These are phyloP conservation scores for Kandelia obovata DNA, from an alignment of 345 rosid species.

Conservation along the genomic window DNA sequence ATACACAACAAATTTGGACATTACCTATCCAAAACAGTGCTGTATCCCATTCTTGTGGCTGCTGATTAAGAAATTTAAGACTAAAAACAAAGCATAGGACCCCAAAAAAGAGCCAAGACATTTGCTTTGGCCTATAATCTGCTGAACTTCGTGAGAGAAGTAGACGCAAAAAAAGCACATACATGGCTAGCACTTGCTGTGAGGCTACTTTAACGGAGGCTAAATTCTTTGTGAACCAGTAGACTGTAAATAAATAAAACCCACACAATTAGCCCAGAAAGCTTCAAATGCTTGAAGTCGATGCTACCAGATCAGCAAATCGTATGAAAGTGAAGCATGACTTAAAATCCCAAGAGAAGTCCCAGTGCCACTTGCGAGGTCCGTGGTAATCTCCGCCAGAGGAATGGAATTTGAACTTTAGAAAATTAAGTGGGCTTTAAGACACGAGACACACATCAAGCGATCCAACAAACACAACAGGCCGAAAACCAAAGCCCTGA, in stretches of 20 bases:
- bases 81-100: too few species aligned
- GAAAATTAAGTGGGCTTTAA: constrained; percentile 84
- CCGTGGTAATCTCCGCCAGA: constrained; percentile 92
- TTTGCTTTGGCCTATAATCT: too few species aligned
- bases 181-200: too few species aligned
- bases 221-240: constrained; percentile 86
- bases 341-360: constrained; percentile 85
- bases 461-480: constrained; percentile 59
- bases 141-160: too few species aligned
- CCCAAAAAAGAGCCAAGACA: too few species aligned
- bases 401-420: constrained; percentile 92
- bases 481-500: constrained; percentile 70
- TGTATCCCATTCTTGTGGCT: too few species aligned
- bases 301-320: constrained; percentile 54
- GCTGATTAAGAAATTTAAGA: too few species aligned
- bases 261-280: constrained; percentile 79
- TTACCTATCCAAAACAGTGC: too few species aligned
- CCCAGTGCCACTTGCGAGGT: constrained; percentile 97
- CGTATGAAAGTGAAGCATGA: constrained; percentile 84
- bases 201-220: constrained; percentile 17
- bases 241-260: constrained; percentile 66
- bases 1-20: too few species aligned
- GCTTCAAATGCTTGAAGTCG: constrained; percentile 57
- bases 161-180: too few species aligned
- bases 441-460: constrained; percentile 67